Conservation (phyloP, 495 filamentous ascomycete genomes). For the Aspergillus indologenus region DNA sequence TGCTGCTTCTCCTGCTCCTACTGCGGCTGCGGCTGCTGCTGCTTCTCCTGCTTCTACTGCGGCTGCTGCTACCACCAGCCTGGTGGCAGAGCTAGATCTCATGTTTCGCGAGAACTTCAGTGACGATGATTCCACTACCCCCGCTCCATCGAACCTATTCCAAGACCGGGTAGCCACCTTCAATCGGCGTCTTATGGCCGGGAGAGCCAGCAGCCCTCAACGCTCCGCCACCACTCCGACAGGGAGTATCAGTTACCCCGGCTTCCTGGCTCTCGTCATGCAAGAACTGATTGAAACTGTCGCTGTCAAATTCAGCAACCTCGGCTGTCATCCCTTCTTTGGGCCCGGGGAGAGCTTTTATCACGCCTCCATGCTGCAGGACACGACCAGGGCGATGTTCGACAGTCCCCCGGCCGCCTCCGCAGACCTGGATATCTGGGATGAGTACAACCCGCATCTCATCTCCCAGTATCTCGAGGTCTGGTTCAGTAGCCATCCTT, state of each 20-base stretch:
- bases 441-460: background rate
- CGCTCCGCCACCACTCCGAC: too few relatives aligned
- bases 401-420: background rate
- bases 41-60: background rate
- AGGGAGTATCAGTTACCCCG: slow-evolving; percentile 1
- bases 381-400: slow-evolving; percentile 2
- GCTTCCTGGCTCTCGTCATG: slow-evolving; percentile 4
- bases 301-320: background rate
- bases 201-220: background rate
- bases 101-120: background rate
- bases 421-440: background rate
- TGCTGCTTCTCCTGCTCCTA: background rate
- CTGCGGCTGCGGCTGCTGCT: background rate
- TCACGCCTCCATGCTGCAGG: background rate
- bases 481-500: slow-evolving; percentile 10
- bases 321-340: background rate
- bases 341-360: background rate
- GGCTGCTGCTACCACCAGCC: background rate
- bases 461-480: slow-evolving; percentile 9
- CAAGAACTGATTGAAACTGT: slow-evolving; percentile 8
- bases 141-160: background rate
- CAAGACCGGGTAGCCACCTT: background rate
- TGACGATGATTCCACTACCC: background rate
- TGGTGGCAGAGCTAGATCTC: background rate
- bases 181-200: background rate